Conservation (phyloP, 2,329 filamentous ascomycete genomes). For the Pseudopithomyces chartarum region DNA sequence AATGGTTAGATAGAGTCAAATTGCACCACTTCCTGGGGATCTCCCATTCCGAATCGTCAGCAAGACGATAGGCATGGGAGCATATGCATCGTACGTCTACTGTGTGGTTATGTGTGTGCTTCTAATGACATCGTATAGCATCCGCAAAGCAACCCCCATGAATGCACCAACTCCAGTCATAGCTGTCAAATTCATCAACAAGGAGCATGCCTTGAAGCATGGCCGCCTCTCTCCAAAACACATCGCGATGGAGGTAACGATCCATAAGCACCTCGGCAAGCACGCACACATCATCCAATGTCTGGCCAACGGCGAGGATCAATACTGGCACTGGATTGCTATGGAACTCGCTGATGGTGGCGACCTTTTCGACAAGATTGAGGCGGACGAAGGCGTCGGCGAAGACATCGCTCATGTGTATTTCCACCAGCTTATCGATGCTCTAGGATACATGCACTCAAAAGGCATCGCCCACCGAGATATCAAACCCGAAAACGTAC, state of each 20-base stretch:
- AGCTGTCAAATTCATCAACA: conserved; percentile 98
- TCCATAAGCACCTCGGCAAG: conserved; percentile 85
- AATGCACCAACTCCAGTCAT: conserved; percentile 76
- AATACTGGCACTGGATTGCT: conserved; percentile 92
- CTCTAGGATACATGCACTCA: conserved; percentile 92
- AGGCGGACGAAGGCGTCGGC: conserved; percentile 92
- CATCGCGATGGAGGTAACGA: conserved; percentile 85
- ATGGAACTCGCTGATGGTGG: conserved; percentile 97
- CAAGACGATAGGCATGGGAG: conserved; percentile 93
- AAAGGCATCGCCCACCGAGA: conserved; percentile 90
- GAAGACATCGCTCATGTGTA: conserved; percentile 96
- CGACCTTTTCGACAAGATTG: conserved; percentile 98
- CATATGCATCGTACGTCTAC: conserved; percentile 84
- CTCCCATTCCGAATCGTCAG: conserved; percentile 94
- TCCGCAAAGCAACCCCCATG: conserved; percentile 88
- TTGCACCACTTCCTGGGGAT: conserved; percentile 81
- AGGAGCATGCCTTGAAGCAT: conserved; percentile 87
- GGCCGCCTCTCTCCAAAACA: conserved; percentile 89
- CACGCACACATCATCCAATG: conserved; percentile 95
- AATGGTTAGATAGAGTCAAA: conserved; percentile 70
- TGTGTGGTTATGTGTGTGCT: background rate
- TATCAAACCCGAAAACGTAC: conserved; percentile 84
- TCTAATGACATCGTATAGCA: conserved; percentile 50
- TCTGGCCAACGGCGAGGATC: conserved; percentile 85
- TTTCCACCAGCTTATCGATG: conserved; percentile 88